Evolutionary conservation across 192 early-diverging fungal species (phyloP), one percentile per base, ranked within the genome.

Genomic region (Entomortierella lignicola): DNA sequence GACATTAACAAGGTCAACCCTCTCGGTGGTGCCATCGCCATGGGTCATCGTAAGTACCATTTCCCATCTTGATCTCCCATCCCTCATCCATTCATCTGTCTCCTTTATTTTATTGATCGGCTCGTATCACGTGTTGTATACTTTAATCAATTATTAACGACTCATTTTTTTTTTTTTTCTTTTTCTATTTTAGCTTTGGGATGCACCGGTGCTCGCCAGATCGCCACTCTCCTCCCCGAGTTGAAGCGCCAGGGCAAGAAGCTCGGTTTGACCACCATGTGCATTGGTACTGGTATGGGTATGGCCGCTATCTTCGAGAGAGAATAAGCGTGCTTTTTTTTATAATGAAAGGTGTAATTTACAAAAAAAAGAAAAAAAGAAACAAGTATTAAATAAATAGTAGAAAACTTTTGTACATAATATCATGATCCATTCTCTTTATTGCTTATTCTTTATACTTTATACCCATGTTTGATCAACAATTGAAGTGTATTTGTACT

Each of bases 21-120:
- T 52, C 93, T 95, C 90, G 98, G 98, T 65, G 98, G 98, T 70
- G 98, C 98, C 39, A 99, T 99, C 64, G 95, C 98, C 29, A 90
- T 98, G 66, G 98, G 98, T 66, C 98, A 99, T 82, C 97, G 61
- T 63, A 63, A 63, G 61, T 63, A 94, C 60, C 26, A 25, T 20
- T 4, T 55, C 6, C 41, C 26, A 31, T 37, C 0, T 60, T 48
- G 7, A 50, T 17, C 27, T 48, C 42, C n/a, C 13, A 11, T n/a
- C n/a, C n/a, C n/a, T n/a, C n/a, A n/a, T n/a, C n/a, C n/a, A n/a
- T n/a, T n/a, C n/a, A n/a, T n/a, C n/a, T n/a, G n/a, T n/a, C 30
- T 18, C 42, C 30, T 13, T 62, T 50, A 30, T 43, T 41, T n/a
- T 25, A 25, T 21, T 23, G n/a, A 25, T 58, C 6, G 17, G 20